Evolutionary conservation across 345 rosid species (phyloP), one percentile per base, ranked within the genome.

Genomic region (Gossypium ekmanianum): DNA sequence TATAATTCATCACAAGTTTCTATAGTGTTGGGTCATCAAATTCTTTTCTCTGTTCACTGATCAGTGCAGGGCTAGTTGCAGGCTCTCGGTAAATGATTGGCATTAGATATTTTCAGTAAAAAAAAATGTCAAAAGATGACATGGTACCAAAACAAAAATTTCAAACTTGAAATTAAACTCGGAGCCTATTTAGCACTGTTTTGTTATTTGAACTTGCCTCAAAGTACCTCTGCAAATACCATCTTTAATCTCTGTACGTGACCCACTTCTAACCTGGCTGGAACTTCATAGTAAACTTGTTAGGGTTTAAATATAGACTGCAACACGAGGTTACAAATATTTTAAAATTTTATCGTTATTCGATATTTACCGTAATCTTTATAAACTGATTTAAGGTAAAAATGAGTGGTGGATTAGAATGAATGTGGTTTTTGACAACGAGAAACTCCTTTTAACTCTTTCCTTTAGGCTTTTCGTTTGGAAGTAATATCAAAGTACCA

Each of bases 221-320:
- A 26, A 57, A 57, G 61, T 57, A 57, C 29, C 61, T 41, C 75
- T 76, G 74, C 73, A 63, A 76, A 27, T 39, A 7, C 41, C 43
- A 18, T 74, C 64, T 78, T 57, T 74, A 72, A 64, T 68, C 77
- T 54, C 67, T 70, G 26, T 64, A 34, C 2, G 41, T 59, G 78
- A 43, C 82, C 81, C 79, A 74, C 34, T 22, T 34, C 41, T 10
- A 57, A 13, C 14, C 61, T 57, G 61, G 22, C 61, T 48, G 14
- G 14, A 48, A 48, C 52, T 48, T 48, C 52, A 48, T 48, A 48
- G 17, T 48, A 48, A 48, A 48, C 52, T 7, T 34, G 1, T 34
- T 5, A 34, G 41, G 41, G 41, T 0, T 34, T 34, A 34, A 34
- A 34, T 5, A 34, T 34, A 34, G 41, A 34, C 1, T 34, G 7